Percentiles rank a stretch among this genome's conserved stretches.
These are phyloP conservation scores for Poa annua DNA, from an alignment of 176 grass and related monocot species.

Conservation along the genomic window DNA sequence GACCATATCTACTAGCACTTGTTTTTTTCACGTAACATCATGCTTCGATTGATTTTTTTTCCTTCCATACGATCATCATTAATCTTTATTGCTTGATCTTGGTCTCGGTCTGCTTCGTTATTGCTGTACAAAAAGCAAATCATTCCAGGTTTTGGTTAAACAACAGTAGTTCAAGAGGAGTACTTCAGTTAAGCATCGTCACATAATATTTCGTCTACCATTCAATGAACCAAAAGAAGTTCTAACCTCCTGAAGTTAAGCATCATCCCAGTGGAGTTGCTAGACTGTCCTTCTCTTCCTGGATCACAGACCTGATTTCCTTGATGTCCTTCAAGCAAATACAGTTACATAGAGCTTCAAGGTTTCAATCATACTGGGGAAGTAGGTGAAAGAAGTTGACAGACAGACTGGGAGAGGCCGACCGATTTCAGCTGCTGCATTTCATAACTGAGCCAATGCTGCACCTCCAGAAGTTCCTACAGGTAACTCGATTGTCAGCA, in stretches of 20 bases:
- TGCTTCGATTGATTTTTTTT: background rate
- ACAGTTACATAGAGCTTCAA: background rate
- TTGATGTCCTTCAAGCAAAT: slow-evolving; percentile 61
- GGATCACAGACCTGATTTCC: slow-evolving; percentile 50
- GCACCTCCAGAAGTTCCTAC: slow-evolving; percentile 63
- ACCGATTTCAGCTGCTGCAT: slow-evolving; percentile 67
- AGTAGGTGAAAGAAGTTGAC: background rate
- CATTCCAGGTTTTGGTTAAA: background rate
- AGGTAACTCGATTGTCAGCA: background rate
- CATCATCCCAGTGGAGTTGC: slow-evolving; percentile 22
- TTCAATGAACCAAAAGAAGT: background rate
- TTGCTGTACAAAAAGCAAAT: slow-evolving; percentile 29
- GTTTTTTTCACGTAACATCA: no score
- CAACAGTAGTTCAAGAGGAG: background rate
- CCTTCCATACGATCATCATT: slow-evolving; percentile 18
- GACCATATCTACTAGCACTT: background rate
- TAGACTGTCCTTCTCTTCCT: slow-evolving; percentile 48
- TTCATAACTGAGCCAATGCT: slow-evolving; percentile 53
- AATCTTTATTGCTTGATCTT: background rate
- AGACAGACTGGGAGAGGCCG: background rate
- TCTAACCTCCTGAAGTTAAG: slow-evolving; percentile 38
- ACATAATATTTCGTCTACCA: background rate
- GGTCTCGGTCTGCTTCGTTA: background rate
- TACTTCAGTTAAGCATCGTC: background rate
- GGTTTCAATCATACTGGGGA: background rate